Conservation (phyloP, 1,284 basidiomycete genomes). For the Tausonia pullulans region DNA sequence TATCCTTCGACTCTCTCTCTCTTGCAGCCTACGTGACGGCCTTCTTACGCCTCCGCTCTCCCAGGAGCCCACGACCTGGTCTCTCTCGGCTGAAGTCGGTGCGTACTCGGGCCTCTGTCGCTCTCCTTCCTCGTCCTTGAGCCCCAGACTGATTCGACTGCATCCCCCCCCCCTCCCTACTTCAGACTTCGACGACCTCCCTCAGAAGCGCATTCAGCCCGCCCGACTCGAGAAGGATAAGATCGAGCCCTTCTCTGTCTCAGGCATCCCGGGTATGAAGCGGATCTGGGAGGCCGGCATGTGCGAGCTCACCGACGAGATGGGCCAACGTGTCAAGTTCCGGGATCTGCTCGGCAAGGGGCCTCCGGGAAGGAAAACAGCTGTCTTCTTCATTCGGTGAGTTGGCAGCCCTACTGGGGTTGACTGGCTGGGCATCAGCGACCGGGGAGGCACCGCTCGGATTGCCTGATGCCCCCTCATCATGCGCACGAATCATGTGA, state of each 20-base stretch:
- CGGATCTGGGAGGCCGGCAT: constrained; percentile 28
- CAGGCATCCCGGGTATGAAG: constrained; percentile 22
- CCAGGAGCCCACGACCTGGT: constrained; percentile 6
- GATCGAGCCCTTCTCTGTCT: constrained; percentile 18
- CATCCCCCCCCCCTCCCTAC: no score
- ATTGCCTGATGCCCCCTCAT: no score
- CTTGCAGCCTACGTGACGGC: background rate
- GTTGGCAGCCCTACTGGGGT: background rate
- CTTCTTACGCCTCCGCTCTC: background rate
- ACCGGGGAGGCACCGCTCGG: no score
- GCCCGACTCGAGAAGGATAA: constrained; percentile 11
- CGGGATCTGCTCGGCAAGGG: constrained; percentile 25
- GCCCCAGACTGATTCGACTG: background rate
- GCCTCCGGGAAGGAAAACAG: constrained; percentile 4
- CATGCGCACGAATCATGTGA: no score
- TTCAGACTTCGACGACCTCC: background rate
- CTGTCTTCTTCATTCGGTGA: constrained; percentile 20
- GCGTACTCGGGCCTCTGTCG: no score
- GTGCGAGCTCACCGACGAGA: constrained; percentile 28
- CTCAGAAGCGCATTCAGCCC: constrained; percentile 17
- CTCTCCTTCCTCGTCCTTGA: background rate
- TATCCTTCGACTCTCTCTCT: background rate
- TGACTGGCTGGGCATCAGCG: no score
- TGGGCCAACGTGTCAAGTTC: constrained; percentile 27
- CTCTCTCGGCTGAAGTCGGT: background rate